A percentile compares a stretch with the other conserved stretches of the same genome.
phyloP scores from a whole-genome alignment of 306 rosid species.

The Vigna hirtella region DNA sequence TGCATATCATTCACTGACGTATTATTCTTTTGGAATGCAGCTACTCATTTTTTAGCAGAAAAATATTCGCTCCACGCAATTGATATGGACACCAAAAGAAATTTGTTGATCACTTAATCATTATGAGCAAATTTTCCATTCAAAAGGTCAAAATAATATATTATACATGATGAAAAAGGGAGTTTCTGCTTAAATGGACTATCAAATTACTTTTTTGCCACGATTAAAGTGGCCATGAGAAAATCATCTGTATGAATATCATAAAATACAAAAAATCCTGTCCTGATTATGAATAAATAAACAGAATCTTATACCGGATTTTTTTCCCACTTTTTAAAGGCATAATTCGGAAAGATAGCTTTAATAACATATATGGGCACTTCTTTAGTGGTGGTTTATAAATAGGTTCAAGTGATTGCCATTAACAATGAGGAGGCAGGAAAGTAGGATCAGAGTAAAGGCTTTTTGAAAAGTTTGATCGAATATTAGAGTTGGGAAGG shows the following conservation, averaged over 20 bases:
- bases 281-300: background rate
- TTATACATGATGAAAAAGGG: background rate
- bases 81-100: background rate
- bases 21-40: background rate
- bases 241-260: background rate
- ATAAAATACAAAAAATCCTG: background rate
- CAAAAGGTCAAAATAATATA: background rate
- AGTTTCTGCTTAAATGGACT: background rate
- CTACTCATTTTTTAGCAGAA: constrained; percentile 12
- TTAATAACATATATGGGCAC: background rate
- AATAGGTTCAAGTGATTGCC: constrained; percentile 13
- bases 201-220: background rate
- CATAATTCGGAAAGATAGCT: background rate
- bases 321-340: background rate
- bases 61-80: constrained; percentile 3
- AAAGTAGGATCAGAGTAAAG: constrained; percentile 26
- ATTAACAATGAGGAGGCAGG: constrained; percentile 31
- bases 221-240: background rate
- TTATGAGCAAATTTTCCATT: background rate
- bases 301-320: background rate
- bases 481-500: constrained; percentile 10
- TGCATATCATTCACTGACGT: background rate
- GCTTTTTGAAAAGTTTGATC: constrained; percentile 30
- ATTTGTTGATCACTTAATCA: constrained; percentile 1
- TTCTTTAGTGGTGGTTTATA: constrained; percentile 4